A percentile compares a stretch with the other conserved stretches of the same genome.
These are phyloP conservation scores for Colletotrichum orchidophilum DNA, from an alignment of 2,329 filamentous ascomycete species.

Conservation along the genomic window DNA sequence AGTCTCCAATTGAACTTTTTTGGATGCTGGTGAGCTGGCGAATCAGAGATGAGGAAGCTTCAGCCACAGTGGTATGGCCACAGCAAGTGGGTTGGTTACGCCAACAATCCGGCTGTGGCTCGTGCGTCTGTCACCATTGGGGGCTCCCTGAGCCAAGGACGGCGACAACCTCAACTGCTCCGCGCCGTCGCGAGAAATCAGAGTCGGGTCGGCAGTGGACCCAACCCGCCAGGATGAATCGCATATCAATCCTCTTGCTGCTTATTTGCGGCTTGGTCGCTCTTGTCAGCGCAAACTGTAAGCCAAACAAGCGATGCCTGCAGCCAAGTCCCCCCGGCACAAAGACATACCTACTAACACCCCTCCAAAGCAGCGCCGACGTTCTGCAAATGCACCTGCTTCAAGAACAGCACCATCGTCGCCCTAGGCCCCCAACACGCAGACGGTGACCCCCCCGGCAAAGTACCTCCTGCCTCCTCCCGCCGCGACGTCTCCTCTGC, in stretches of 20 bases:
- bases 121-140: background rate
- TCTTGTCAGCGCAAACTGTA: constrained; percentile 54
- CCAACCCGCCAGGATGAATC: constrained; percentile 33
- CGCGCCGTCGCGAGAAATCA: background rate
- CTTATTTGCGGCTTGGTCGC: constrained; percentile 47
- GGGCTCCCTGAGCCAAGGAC: constrained; percentile 12
- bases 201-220: background rate
- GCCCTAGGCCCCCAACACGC: constrained; percentile 60
- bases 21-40: constrained; percentile 26
- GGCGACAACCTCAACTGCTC: constrained; percentile 9
- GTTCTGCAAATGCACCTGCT: constrained; percentile 77
- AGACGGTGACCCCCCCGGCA: background rate
- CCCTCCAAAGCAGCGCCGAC: constrained; percentile 62
- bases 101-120: constrained; percentile 6
- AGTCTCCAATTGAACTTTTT: constrained; percentile 33
- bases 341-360: constrained; percentile 35
- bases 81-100: background rate
- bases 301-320: constrained; percentile 35
- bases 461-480: constrained; percentile 39
- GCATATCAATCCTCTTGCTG: constrained; percentile 48
- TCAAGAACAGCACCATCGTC: constrained; percentile 75
- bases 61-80: constrained; percentile 21
- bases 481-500: constrained; percentile 35
- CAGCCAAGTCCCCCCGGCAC: background rate
- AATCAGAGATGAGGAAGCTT: constrained; percentile 19